Conservation (phyloP, 2,329 filamentous ascomycete species). For the Colletotrichum paranaense region DNA sequence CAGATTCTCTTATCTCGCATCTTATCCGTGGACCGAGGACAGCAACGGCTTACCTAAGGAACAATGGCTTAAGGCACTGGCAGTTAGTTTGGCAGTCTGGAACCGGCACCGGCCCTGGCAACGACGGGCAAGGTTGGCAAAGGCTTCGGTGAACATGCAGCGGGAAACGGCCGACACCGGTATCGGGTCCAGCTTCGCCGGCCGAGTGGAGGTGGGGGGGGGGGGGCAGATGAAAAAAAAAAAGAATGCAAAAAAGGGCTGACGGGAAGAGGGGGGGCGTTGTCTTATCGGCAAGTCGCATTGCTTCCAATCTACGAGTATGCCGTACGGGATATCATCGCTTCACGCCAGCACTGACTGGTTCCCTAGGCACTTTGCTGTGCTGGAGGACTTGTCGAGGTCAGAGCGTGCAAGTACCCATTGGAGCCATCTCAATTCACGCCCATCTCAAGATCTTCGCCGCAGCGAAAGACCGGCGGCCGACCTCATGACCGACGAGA, state of each 20-base stretch:
- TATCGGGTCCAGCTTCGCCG: constrained; percentile 3
- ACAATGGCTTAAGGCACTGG: not conserved
- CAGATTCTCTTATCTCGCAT: constrained; percentile 20
- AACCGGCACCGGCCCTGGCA: not conserved
- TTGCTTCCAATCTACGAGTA: constrained; percentile 2
- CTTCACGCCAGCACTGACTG: not conserved
- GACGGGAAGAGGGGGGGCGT: constrained; percentile 1
- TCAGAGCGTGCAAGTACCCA: constrained; percentile 10
- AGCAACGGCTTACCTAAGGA: not conserved
- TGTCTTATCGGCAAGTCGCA: constrained; percentile 14
- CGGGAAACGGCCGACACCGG: constrained; percentile 20
- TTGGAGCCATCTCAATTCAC: not conserved
- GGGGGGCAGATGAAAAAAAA: not conserved
- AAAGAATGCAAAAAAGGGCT: not conserved
- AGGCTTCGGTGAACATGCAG: not conserved
- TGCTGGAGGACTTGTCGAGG: not conserved
- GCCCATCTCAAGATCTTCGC: constrained; percentile 20
- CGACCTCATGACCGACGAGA: not conserved
- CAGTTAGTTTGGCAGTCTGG: no score
- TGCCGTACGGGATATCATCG: not conserved
- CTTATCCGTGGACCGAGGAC: not conserved
- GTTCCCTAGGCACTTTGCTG: not conserved
- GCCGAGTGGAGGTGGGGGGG: not conserved
- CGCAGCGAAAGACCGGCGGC: not conserved
- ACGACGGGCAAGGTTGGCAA: not conserved